Percentiles rank a stretch among this genome's conserved stretches.
Conservation (phyloP, 2,329 filamentous ascomycete species). For the Colletotrichum trifolii region DNA sequence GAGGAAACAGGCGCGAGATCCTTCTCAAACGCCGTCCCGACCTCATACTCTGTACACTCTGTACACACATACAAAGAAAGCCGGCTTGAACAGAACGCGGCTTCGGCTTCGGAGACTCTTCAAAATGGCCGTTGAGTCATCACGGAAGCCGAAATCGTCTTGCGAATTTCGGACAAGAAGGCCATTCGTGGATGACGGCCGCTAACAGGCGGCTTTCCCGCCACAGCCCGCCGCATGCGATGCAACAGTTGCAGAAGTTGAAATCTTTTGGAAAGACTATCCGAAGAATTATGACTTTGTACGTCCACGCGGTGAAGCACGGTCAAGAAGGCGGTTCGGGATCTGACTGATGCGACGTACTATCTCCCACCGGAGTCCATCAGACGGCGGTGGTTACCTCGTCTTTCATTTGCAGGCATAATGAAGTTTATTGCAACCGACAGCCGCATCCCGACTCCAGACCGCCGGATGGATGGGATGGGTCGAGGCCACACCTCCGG, state of each 20-base stretch:
- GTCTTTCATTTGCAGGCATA: conserved; percentile 3
- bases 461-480: conserved; percentile 9
- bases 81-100: neutral
- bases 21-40: conserved; percentile 1
- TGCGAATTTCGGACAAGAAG: conserved; percentile 1
- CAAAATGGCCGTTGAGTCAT: neutral
- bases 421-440: conserved; percentile 8
- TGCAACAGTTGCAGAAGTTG: no score
- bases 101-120: conserved; percentile 10
- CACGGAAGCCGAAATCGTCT: neutral
- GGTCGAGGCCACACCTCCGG: conserved; percentile 1
- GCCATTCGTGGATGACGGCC: neutral
- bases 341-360: neutral
- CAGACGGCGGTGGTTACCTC: conserved; percentile 2
- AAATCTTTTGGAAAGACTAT: no score
- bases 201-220: no score
- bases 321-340: neutral
- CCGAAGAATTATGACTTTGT: no score
- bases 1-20: conserved; percentile 17
- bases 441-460: conserved; percentile 8
- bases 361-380: no score
- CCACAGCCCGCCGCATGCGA: no score
- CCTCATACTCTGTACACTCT: neutral
- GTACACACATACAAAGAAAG: no score
- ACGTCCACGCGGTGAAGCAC: no score